phyloP scores from a whole-genome alignment of 164 flowering plant species.

The Liriodendron chinense region DNA sequence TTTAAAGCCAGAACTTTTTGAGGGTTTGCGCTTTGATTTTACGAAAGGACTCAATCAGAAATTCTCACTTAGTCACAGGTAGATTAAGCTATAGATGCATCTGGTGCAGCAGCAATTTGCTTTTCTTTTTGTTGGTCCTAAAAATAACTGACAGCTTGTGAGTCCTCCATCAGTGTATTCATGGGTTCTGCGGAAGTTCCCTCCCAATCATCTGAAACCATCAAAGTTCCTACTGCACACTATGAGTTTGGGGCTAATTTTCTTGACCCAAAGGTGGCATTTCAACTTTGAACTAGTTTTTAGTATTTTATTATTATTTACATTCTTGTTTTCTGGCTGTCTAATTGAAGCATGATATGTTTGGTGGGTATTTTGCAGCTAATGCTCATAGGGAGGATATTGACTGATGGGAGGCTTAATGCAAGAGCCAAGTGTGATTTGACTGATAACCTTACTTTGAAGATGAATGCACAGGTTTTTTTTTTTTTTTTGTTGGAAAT shows the following conservation, averaged over 20 bases:
- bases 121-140: neutral
- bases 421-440: slow-evolving; percentile 76
- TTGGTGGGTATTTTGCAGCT: slow-evolving; percentile 34
- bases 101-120: neutral
- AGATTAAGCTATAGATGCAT: neutral
- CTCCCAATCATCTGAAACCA: slow-evolving; percentile 72
- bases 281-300: neutral
- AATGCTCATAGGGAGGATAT: slow-evolving; percentile 83
- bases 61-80: slow-evolving; percentile 95
- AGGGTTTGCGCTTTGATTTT: slow-evolving; percentile 94
- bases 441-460: slow-evolving; percentile 66
- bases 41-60: slow-evolving; percentile 75
- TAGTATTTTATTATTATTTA: neutral
- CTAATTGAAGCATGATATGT: neutral
- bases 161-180: slow-evolving; percentile 45
- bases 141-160: neutral
- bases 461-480: slow-evolving; percentile 77
- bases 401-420: slow-evolving; percentile 81
- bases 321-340: neutral
- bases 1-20: slow-evolving; percentile 89
- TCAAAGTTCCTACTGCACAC: slow-evolving; percentile 82
- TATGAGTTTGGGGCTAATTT: slow-evolving; percentile 97
- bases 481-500: neutral
- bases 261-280: slow-evolving; percentile 76
- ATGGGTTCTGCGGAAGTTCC: slow-evolving; percentile 94